Base-by-base conservation (phyloP, 768 basidiomycete species). In the Macrolepiota fuliginosa region DNA sequence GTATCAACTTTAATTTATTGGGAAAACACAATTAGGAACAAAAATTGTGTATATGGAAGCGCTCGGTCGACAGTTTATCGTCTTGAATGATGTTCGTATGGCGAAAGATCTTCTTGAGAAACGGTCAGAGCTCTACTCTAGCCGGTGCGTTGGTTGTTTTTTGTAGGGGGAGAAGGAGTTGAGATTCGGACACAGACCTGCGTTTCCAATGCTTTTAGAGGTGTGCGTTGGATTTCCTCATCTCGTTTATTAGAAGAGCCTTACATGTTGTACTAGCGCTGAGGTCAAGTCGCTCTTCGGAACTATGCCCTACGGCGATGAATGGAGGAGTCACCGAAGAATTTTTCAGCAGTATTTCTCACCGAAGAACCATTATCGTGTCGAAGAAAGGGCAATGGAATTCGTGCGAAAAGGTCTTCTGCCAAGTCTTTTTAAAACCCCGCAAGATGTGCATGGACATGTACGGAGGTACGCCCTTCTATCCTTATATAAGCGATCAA, bases 81-180 rank as follows among this genome's bases (percentile, higher is more conserved):
- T 71, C 10, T 51, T 74, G 39, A 71, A 71, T 52, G 66, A 70
- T 10, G 63, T 68, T 50, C 55, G 67, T 40, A 64, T 65, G 3
- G 67, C 66, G 49, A 46, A 65, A 19, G 70, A 71, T 40, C 63
- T 74, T 10, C 53, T 74, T 22, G 71, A 69, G 47, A 70, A 67
- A 52, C 64, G 68, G 19, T 68, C 71, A 4, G 67, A 67, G 6
- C 67, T 70, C 3, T 71, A 74, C 54, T 74, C 71, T 5, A 71
- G 71, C 49, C 46, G 64, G 22, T 40, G 9, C 9, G 59, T 29
- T 7, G 3, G 29, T 49, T 0, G 45, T 17, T 5, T 7, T 52
- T 24, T 2, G 13, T 7, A 24, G 24, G 19, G n/a, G 15, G 2
- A 24, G 24, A 49, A 19, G 13, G 42, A 7, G 17, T 45, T 45